Base-by-base conservation (phyloP, 2,329 filamentous ascomycete genomes). In the Sclerotinia trifoliorum region DNA sequence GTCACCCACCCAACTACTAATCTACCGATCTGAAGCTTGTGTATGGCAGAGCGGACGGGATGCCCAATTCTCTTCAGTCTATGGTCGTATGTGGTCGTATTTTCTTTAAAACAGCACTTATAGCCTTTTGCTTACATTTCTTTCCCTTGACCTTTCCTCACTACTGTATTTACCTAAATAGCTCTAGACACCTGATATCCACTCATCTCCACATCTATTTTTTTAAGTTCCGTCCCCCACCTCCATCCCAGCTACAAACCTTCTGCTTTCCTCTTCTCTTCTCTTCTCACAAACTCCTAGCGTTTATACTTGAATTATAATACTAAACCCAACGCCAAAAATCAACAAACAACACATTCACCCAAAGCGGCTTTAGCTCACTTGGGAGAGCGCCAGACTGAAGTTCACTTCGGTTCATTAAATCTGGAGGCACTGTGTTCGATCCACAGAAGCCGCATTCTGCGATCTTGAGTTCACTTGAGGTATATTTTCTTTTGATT, bases 381-480 rank as follows among this genome's bases (percentile, higher is more conserved):
- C 55, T 57, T 57, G 55, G 55, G 55, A 57, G 55, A 57, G 55
- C 55, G 54, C 54, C 54, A 56, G 54, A 56, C 54, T 56, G 54
- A 56, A 56, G 54, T 56, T 1, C 1, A 56, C 54, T 56, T 56
- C 29, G 19, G 54, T 7, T n/a, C 54, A 56, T 35, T 56, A n/a
- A 55, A 48, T 56, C 54, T 56, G 54, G 54, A 56, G 54, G 54
- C 54, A 56, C 54, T 56, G 54, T 56, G 54, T 56, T 56, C 54
- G 55, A 57, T 57, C 55, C 55, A 57, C 55, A 57, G 55, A 57
- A 57, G 55, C 55, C 55, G 55, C 55, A 57, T 57, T 57, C 55
- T 57, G 55, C 55, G 55, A 57, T 24, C 55, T 42, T 21, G 55
- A 15, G 55, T 24, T 17, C 55, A 57, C 55, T 42, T 6, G 32